Percentiles rank a stretch among this genome's conserved stretches.
These are phyloP conservation scores for Grigorovia transvaalensis DNA, from an alignment of 805 yeast species.

Conservation along the genomic window DNA sequence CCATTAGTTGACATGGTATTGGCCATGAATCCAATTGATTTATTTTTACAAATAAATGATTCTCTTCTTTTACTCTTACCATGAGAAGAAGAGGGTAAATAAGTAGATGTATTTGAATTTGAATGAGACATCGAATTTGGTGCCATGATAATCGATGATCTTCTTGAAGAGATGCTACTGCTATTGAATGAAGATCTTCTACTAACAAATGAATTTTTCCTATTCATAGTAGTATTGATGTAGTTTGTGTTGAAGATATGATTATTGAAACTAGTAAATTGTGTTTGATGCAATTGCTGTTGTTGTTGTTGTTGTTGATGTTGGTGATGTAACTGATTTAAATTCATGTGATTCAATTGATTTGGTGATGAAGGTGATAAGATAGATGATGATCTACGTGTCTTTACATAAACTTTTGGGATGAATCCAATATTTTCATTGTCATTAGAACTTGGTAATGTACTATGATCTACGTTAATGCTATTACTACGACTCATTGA, in stretches of 20 bases:
- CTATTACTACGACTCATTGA: conserved; percentile 1
- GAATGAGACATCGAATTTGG: conserved; percentile 15
- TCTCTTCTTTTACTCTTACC: conserved; percentile 14
- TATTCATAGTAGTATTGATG: conserved; percentile 15
- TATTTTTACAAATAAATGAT: conserved; percentile 11
- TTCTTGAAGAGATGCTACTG: conserved; percentile 18
- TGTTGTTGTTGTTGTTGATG: conserved; percentile 6
- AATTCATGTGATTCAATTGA: conserved; percentile 7
- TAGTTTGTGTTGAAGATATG: not conserved
- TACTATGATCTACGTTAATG: not conserved
- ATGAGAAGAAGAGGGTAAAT: not conserved
- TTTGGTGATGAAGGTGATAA: conserved; percentile 5
- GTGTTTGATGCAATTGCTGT: not conserved
- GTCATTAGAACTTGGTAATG: conserved; percentile 6
- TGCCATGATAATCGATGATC: conserved; percentile 21
- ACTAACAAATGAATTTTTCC: conserved; percentile 26
- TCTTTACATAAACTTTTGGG: conserved; percentile 28
- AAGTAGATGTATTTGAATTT: not conserved
- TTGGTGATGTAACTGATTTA: conserved; percentile 12
- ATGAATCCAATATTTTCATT: conserved; percentile 26
- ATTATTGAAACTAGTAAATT: not conserved
- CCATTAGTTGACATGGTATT: conserved; percentile 2
- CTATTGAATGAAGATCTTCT: conserved; percentile 26
- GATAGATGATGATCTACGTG: conserved; percentile 25
- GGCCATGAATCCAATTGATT: not conserved